A percentile compares a stretch with the other conserved stretches of the same genome.
These are phyloP conservation scores for Penicillium decumbens DNA, from an alignment of 2,329 filamentous ascomycete genomes.

Conservation along the genomic window DNA sequence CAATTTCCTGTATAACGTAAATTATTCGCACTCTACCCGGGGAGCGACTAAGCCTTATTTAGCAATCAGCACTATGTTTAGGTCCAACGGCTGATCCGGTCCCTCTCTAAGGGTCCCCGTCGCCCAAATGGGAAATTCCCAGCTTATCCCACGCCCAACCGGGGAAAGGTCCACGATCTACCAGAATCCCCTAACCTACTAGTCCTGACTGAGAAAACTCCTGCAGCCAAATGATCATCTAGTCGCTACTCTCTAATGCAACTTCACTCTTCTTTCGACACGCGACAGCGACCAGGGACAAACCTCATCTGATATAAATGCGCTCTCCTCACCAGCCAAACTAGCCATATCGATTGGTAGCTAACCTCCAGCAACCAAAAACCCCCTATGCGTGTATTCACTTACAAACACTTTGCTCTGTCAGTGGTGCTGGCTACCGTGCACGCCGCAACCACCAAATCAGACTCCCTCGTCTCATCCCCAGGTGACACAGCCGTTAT, in stretches of 20 bases:
- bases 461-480: conserved; percentile 16
- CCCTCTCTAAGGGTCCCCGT: not conserved
- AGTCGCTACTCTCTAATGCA: conserved; percentile 1
- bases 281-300: not conserved
- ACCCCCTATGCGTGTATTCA: not conserved
- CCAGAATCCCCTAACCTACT: conserved; percentile 10
- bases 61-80: not conserved
- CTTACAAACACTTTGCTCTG: not conserved
- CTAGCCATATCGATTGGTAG: not conserved
- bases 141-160: conserved; percentile 1
- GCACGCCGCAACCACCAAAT: not conserved
- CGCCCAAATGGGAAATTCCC: conserved; percentile 2
- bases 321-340: not conserved
- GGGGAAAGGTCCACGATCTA: conserved; percentile 5
- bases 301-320: not conserved
- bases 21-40: too few relatives aligned
- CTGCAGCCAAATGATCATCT: conserved; percentile 3
- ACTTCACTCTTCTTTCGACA: not conserved
- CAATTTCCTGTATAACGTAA: not conserved
- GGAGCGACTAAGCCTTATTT: not conserved
- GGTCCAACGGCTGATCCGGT: not conserved
- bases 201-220: conserved; percentile 4
- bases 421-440: not conserved
- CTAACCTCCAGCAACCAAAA: not conserved
- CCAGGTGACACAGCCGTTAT: conserved; percentile 27